Base-by-base conservation (phyloP, 2,329 filamentous ascomycete genomes). In the Calonectria pseudoturangicola region DNA sequence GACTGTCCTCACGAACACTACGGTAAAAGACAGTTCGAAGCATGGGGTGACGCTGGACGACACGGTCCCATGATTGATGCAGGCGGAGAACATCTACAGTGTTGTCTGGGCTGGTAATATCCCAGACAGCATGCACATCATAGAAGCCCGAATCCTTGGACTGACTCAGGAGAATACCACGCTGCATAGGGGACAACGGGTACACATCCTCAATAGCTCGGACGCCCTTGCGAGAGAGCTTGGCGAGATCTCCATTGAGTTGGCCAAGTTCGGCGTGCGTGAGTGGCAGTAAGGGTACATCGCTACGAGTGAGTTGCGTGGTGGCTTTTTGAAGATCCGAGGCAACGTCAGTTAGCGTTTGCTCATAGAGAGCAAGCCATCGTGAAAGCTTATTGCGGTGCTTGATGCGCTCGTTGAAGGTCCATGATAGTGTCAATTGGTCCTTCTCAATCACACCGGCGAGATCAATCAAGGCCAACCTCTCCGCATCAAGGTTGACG, bases 1-100 rank as follows among this genome's bases (percentile, higher is more conserved):
- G 80, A 0, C 87, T 86, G 9, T 85, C 82, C 4, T 77, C 68
- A 70, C 84, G 82, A 15, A 86, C 82, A 28, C 87, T 88, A 66
- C 87, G 86, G 45, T 85, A 83, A 68, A 89, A 89, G 25, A 89
- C 80, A 0, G 87, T 88, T 64, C 87, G 79, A 50, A 89, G 77
- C 10, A 86, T 85, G 0, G 86, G 73, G 66, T 89, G 86, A 39
- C 83, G 83, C 27, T 84, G 77, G 0, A 85, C 82, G 1, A 89
- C 82, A 33, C 84, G 82, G 58, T 86, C 82, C 88, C 88, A 77
- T 5, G 76, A 68, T 4, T 60, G n/a, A 3, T 54, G 65, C n/a
- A 77, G 73, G 8, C n/a, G 77, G 0, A 13, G 16, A 4, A 72
- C 76, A 28, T 78, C 74, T 12, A 78, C 70, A 0, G 56, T 21